phyloP scores from a whole-genome alignment of 371 early-diverging fungal genomes.

The Umbelopsis sp. region DNA sequence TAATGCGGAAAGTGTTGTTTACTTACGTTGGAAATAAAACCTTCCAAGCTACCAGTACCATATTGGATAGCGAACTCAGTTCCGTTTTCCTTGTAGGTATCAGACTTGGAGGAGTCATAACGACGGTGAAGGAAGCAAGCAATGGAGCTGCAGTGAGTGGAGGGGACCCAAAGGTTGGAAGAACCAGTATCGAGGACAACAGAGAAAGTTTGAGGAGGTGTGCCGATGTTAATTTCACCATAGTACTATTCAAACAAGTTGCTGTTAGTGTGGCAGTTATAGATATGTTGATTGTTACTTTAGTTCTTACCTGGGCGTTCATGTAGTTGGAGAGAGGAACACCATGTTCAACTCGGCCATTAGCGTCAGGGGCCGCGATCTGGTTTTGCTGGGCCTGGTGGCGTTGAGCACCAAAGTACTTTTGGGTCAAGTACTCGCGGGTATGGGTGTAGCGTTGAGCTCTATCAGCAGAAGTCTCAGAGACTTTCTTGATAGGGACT shows the following conservation, averaged over 20 bases:
- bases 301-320: conserved; percentile 83
- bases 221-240: conserved; percentile 84
- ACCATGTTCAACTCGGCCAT: conserved; percentile 70
- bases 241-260: conserved; percentile 62
- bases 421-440: conserved; percentile 70
- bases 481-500: conserved; percentile 73
- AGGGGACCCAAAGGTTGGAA: conserved; percentile 96
- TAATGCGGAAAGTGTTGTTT: neutral
- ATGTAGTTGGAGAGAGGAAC: conserved; percentile 91
- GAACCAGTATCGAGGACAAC: conserved; percentile 98
- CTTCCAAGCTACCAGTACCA: conserved; percentile 91
- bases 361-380: conserved; percentile 40
- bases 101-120: conserved; percentile 76
- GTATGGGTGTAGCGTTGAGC: conserved; percentile 66
- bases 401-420: conserved; percentile 70
- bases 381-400: conserved; percentile 40
- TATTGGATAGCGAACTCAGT: conserved; percentile 91
- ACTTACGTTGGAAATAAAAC: conserved; percentile 75
- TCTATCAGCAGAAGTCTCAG: conserved; percentile 64
- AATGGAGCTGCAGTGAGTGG: conserved; percentile 89
- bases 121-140: conserved; percentile 92
- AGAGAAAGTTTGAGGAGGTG: conserved; percentile 88
- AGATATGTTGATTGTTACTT: neutral
- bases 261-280: too few relatives aligned
- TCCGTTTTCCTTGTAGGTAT: conserved; percentile 80